phyloP scores from a whole-genome alignment of 306 rosid genomes.

The Trichosanthes truncata region DNA sequence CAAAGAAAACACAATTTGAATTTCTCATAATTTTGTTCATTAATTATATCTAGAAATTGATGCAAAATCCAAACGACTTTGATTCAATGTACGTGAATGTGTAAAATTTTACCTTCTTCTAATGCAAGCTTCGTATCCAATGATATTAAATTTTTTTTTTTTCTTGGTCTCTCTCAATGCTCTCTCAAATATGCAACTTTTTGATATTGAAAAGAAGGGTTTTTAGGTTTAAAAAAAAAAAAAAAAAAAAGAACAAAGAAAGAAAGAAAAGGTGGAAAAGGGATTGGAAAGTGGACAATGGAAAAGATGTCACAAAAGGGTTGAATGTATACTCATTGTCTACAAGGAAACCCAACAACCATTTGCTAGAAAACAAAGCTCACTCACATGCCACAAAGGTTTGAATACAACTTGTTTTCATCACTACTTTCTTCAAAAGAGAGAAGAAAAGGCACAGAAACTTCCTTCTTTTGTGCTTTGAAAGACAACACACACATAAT shows the following conservation, averaged over 20 bases:
- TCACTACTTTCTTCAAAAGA: constrained; percentile 22
- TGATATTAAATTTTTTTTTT: background rate
- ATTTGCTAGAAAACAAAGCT: constrained; percentile 29
- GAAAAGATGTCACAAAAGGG: constrained; percentile 7
- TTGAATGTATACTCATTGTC: constrained; percentile 28
- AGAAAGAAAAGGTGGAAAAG: background rate
- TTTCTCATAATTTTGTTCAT: background rate
- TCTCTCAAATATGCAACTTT: background rate
- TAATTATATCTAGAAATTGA: background rate
- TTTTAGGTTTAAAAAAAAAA: no score
- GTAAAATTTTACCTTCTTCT: background rate
- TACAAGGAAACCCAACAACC: constrained; percentile 35
- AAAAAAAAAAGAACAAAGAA: background rate
- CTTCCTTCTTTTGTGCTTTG: constrained; percentile 16
- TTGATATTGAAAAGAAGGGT: background rate
- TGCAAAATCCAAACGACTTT: background rate
- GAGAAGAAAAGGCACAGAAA: constrained; percentile 10
- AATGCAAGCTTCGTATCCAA: background rate
- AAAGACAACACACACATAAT: background rate
- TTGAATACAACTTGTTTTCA: constrained; percentile 24
- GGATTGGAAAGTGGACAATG: background rate
- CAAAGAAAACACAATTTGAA: no score
- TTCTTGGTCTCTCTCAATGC: background rate
- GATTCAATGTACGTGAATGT: background rate
- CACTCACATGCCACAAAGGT: constrained; percentile 34